A percentile compares a stretch with the other conserved stretches of the same genome.
phyloP scores from a whole-genome alignment of 257 asterid species.

The Fraxinus anomala region DNA sequence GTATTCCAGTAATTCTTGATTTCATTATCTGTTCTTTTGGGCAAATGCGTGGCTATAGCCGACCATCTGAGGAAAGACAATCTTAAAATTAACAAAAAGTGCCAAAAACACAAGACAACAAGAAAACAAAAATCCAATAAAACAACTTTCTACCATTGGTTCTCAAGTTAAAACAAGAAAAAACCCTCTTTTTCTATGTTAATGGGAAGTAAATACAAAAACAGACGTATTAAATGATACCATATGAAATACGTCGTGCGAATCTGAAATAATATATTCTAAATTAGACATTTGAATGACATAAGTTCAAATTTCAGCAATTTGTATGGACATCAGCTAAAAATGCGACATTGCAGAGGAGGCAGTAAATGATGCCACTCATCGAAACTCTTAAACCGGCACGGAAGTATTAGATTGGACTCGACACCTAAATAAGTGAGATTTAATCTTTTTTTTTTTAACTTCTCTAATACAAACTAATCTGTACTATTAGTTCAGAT shows the following conservation, averaged over 20 bases:
- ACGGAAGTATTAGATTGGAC: no score
- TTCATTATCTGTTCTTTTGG: constrained; percentile 84
- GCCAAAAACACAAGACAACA: constrained; percentile 14
- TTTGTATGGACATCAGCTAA: not conserved
- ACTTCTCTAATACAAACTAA: not conserved
- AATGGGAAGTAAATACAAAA: constrained; percentile 3
- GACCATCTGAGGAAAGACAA: constrained; percentile 73
- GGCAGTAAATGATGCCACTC: constrained; percentile 18
- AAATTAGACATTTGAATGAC: constrained; percentile 1
- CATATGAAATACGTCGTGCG: not conserved
- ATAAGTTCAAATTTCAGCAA: not conserved
- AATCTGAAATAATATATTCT: not conserved
- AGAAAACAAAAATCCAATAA: constrained; percentile 30
- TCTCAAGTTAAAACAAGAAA: constrained; percentile 17
- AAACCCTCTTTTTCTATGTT: constrained; percentile 18
- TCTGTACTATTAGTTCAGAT: no score
- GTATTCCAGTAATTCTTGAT: constrained; percentile 91
- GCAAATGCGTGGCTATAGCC: constrained; percentile 85
- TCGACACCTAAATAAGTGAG: no score
- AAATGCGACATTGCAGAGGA: not conserved
- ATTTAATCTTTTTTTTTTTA: no score
- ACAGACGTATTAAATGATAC: not conserved
- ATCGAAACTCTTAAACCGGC: not conserved
- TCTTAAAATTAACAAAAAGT: constrained; percentile 1
- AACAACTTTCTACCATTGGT: not conserved